Evolutionary conservation across 441 rosid species (phyloP), one percentile per base, ranked within the genome.

Genomic region (Breynia disticha): DNA sequence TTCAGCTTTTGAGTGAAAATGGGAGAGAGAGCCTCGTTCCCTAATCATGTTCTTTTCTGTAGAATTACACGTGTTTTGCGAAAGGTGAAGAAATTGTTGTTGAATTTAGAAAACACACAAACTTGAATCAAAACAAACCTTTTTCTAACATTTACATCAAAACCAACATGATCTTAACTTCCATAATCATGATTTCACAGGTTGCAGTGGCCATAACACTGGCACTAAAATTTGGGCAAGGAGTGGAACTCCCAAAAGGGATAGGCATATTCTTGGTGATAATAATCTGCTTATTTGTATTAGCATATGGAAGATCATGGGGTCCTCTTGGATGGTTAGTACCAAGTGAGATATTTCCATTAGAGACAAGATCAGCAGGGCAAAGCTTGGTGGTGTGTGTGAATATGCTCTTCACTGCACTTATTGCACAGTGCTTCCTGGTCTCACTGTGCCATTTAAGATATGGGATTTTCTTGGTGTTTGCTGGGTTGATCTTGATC

Each of bases 321-420:
- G 97, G 97, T 0, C 97, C 95, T 47, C 77, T 90, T 16, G 97
- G 90, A 5, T 90, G 97, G 95, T 70, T 90, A 45, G 91, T 90
- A 24, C 97, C 96, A 4, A 87, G 95, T 38, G 95, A 90, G 77
- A 56, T 86, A 18, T 90, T 90, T 59, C 94, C 94, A 0, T 50
- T 90, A 68, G 97, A 90, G 76, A 90, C 88, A 0, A 68, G 95
- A 62, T 86, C 95, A 10, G 93, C 90, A 0, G 96, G 95, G 19
- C 95, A 84, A 67, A 84, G 95, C 55, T 57, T 90, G 38, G 95
- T 86, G 56, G 95, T 90, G 19, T 80, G 84, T 16, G 85, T 84
- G 12, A 90, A 89, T 78, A 79, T 86, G 47, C 53, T 90, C 44
- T 84, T 84, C 79, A 90, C 94, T 2, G 93, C 90, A 43, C 66